A percentile compares a stretch with the other conserved stretches of the same genome.
These are phyloP conservation scores for Acacia concinna DNA, from an alignment of 331 rosid genomes.

Conservation along the genomic window DNA sequence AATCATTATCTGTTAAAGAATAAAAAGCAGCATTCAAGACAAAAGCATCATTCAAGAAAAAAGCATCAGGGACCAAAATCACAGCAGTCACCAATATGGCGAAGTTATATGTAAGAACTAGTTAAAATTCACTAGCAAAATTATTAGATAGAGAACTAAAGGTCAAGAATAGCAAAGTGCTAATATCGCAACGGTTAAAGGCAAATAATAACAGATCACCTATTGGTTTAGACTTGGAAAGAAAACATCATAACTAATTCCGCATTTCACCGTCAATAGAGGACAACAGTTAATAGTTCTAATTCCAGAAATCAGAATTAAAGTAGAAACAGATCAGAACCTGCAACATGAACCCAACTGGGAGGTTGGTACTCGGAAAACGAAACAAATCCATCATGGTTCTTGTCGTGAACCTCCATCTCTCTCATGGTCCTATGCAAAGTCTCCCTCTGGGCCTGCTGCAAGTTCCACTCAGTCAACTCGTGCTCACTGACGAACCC, in stretches of 20 bases:
- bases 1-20: constrained; percentile 51
- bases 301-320: too few species aligned
- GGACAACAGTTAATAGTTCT: neutral
- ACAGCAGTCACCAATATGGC: neutral
- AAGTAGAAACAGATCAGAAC: constrained; percentile 22
- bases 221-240: neutral
- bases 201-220: neutral
- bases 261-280: neutral
- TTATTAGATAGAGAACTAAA: neutral
- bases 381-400: constrained; percentile 69
- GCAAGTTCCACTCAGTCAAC: constrained; percentile 82
- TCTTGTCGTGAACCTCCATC: constrained; percentile 88
- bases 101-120: neutral
- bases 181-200: neutral
- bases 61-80: neutral
- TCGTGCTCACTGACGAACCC: constrained; percentile 61
- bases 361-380: constrained; percentile 94
- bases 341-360: constrained; percentile 74
- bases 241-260: neutral
- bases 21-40: constrained; percentile 32
- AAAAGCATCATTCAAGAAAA: constrained; percentile 16
- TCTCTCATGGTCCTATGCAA: constrained; percentile 77
- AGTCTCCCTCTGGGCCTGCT: constrained; percentile 67
- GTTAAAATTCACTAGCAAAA: neutral
- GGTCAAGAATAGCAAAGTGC: neutral